Percentiles rank a stretch among this genome's conserved stretches.
These are phyloP conservation scores for Alternaria conjuncta DNA, from an alignment of 2,329 filamentous ascomycete genomes.

Conservation along the genomic window DNA sequence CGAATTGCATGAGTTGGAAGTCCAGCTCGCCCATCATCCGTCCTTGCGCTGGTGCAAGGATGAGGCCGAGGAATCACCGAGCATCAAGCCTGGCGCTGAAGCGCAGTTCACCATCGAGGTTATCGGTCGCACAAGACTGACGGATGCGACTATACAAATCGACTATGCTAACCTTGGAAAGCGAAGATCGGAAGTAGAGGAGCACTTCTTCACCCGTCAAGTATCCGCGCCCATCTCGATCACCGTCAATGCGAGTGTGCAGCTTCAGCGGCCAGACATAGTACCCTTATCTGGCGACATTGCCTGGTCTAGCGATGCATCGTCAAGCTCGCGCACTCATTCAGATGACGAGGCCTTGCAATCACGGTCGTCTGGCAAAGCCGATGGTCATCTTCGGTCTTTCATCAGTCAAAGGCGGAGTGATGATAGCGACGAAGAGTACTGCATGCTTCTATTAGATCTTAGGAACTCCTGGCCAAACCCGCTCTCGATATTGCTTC, in stretches of 20 bases:
- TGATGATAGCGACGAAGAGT: constrained; percentile 60
- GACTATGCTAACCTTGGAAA: constrained; percentile 85
- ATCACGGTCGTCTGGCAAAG: constrained; percentile 21
- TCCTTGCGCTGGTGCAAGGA: constrained; percentile 62
- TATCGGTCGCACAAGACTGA: constrained; percentile 83
- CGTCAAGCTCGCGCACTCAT: background rate
- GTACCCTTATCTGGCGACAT: constrained; percentile 74
- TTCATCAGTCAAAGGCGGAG: constrained; percentile 53
- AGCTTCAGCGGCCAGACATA: constrained; percentile 80
- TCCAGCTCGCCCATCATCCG: constrained; percentile 75
- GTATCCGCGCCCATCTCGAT: constrained; percentile 80
- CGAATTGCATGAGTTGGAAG: constrained; percentile 85
- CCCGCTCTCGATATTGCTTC: constrained; percentile 71
- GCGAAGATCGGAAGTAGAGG: constrained; percentile 69
- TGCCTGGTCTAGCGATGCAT: constrained; percentile 61
- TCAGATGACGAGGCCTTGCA: background rate
- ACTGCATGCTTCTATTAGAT: constrained; percentile 82
- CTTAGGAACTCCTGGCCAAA: constrained; percentile 90
- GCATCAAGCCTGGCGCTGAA: constrained; percentile 71
- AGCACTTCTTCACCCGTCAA: constrained; percentile 83
- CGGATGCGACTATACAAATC: constrained; percentile 78
- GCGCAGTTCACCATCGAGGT: constrained; percentile 83
- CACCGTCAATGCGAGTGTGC: constrained; percentile 90
- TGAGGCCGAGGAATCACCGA: constrained; percentile 53
- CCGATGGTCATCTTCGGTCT: constrained; percentile 53